These are phyloP conservation scores for Penicillium sp. DNA, from an alignment of 2,329 filamentous ascomycete species.

Conservation along the genomic window DNA sequence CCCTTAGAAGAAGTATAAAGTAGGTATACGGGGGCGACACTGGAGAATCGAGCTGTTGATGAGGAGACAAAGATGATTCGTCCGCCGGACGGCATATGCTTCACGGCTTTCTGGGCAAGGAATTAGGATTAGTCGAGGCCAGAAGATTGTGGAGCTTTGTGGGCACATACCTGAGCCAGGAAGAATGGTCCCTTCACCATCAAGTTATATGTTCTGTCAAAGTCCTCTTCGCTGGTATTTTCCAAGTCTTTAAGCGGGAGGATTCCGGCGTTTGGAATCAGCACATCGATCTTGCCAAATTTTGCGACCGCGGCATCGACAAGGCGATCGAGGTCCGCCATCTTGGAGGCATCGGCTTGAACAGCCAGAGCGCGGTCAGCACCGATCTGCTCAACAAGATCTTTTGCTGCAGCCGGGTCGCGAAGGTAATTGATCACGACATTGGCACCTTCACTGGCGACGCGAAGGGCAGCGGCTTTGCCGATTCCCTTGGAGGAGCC, in stretches of 20 bases:
- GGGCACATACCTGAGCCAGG: slow-evolving; percentile 40
- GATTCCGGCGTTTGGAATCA: slow-evolving; percentile 61
- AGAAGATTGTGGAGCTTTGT: neutral
- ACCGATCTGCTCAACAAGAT: slow-evolving; percentile 54
- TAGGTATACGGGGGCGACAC: slow-evolving; percentile 52
- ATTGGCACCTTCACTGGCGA: slow-evolving; percentile 48
- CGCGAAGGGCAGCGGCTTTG: slow-evolving; percentile 41
- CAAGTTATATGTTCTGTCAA: slow-evolving; percentile 54
- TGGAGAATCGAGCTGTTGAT: slow-evolving; percentile 42
- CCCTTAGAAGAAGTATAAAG: slow-evolving; percentile 62
- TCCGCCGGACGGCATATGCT: slow-evolving; percentile 55
- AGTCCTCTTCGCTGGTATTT: slow-evolving; percentile 55
- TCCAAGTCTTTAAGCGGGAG: slow-evolving; percentile 57
- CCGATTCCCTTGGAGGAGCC: slow-evolving; percentile 49
- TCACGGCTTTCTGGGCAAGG: slow-evolving; percentile 51
- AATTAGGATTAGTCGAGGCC: neutral
- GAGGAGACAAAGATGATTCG: slow-evolving; percentile 60
- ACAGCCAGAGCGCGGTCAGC: slow-evolving; percentile 56
- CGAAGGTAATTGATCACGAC: slow-evolving; percentile 61
- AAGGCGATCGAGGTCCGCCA: slow-evolving; percentile 54
- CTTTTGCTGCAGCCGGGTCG: slow-evolving; percentile 59
- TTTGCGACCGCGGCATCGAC: slow-evolving; percentile 53
- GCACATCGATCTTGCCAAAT: slow-evolving; percentile 62
- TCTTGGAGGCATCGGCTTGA: slow-evolving; percentile 57
- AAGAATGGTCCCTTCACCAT: slow-evolving; percentile 65